Evolutionary conservation across 2,329 filamentous ascomycete genomes (phyloP), one percentile per base, ranked within the genome.

Genomic region (Dothistroma septosporum): DNA sequence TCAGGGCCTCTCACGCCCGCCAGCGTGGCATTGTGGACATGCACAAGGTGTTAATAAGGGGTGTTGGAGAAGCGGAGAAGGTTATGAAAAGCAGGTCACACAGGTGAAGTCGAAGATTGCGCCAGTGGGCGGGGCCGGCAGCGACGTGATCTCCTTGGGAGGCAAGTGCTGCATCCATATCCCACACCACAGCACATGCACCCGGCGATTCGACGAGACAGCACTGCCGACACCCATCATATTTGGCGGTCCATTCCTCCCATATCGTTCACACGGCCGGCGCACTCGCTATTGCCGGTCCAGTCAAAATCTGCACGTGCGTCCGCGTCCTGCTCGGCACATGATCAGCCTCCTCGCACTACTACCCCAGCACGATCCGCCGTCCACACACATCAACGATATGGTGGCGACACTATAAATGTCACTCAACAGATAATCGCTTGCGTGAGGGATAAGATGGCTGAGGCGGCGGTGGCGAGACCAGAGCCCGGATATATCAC

Each of bases 401-500:
- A 53, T 53, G 50, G 50, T 53, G 50, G 31, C 50, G 31, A 35
- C 31, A 53, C 31, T 8, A 35, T 32, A 31, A 35, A 44, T 44
- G 41, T 44, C n/a, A 19, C 50, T 16, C 31, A 28, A 19, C 22
- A 12, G 50, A 53, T 9, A n/a, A n/a, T 53, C 31, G 31, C n/a
- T 35, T 53, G 50, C 31, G 11, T 44, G 41, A 44, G 41, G n/a
- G 41, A 44, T 9, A 44, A 16, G 41, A 44, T 44, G 41, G 41
- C 41, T 44, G 52, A 50, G 24, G 62, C 65, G 65, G 58, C 58
- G 49, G 60, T 58, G 49, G 57, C 57, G 33, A 55, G 61, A 53
- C 46, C 60, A 46, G 53, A 67, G 52, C 53, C 54, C 52, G 61
- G 61, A 48, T 55, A 62, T 49, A 63, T 66, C 56, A 61, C 59